Conservation (phyloP, 2,329 filamentous ascomycete genomes). For the Pseudogymnoascus sp. region DNA sequence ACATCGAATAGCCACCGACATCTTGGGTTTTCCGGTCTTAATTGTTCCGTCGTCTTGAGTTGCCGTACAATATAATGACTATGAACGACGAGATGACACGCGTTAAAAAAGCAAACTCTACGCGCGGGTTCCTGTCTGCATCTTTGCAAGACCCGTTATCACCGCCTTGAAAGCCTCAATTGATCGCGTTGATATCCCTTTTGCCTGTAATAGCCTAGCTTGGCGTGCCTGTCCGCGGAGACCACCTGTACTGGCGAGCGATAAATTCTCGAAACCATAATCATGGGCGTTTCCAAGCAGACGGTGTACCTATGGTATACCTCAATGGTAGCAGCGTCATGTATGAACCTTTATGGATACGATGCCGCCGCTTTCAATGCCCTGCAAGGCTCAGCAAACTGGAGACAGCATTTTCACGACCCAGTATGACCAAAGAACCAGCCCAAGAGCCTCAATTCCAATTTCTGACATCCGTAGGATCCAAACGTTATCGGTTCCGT, state of each 20-base stretch:
- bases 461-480: background rate
- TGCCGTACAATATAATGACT: background rate
- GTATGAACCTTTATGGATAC: conserved; percentile 3
- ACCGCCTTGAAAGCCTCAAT: background rate
- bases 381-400: conserved; percentile 1
- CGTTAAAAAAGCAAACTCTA: background rate
- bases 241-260: background rate
- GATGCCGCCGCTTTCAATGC: conserved; percentile 1
- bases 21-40: conserved; percentile 4
- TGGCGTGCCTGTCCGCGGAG: background rate
- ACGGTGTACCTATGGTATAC: conserved; percentile 6
- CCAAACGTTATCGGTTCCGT: conserved; percentile 3
- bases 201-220: background rate
- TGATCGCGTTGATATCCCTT: background rate
- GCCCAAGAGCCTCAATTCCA: background rate
- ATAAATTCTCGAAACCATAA: background rate
- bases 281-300: background rate
- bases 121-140: background rate
- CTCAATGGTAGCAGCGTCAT: conserved; percentile 1
- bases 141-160: background rate
- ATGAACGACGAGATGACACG: background rate
- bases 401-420: background rate
- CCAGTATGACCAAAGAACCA: background rate
- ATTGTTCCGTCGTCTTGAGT: conserved; percentile 7
- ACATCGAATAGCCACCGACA: background rate